A percentile compares a stretch with the other conserved stretches of the same genome.
Evolutionary conservation across 306 rosid genomes (phyloP).

Genomic region (Prunus armeniaca): DNA sequence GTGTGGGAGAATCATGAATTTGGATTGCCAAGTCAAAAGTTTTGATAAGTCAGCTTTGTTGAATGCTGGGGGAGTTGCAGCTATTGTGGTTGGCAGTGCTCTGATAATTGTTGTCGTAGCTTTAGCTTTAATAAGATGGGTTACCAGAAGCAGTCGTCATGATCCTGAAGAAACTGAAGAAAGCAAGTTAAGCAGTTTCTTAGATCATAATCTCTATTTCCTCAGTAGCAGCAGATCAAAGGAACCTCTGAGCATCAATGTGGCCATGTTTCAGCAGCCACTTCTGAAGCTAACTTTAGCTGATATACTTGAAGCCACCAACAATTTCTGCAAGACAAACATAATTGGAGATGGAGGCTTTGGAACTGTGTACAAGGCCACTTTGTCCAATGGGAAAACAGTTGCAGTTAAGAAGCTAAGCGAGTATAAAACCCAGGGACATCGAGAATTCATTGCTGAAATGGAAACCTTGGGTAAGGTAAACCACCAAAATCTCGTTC

Average conservation of each 20-base stretch:
- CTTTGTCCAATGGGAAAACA: slow-evolving; percentile 63
- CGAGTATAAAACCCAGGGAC: slow-evolving; percentile 92
- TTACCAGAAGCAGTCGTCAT: slow-evolving; percentile 39
- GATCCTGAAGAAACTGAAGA: slow-evolving; percentile 62
- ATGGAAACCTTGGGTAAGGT: slow-evolving; percentile 99
- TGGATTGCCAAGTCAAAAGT: slow-evolving; percentile 47
- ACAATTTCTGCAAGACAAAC: slow-evolving; percentile 93
- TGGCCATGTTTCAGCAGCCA: slow-evolving; percentile 96
- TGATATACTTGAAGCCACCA: slow-evolving; percentile 79
- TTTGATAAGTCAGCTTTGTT: slow-evolving; percentile 46
- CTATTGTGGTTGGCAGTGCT: slow-evolving; percentile 42
- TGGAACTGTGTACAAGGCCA: slow-evolving; percentile 94
- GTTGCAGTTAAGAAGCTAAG: slow-evolving; percentile 96
- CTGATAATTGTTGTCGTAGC: slow-evolving; percentile 41
- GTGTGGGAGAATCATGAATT: slow-evolving; percentile 66
- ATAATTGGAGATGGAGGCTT: slow-evolving; percentile 98
- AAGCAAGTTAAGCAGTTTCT: slow-evolving; percentile 57
- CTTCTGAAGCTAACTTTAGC: slow-evolving; percentile 77
- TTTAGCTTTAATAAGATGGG: slow-evolving; percentile 51
- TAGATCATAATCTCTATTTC: slow-evolving; percentile 73
- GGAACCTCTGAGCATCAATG: slow-evolving; percentile 88
- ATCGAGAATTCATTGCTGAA: slow-evolving; percentile 90
- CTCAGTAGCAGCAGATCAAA: slow-evolving; percentile 88
- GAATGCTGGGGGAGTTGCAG: slow-evolving; percentile 69
- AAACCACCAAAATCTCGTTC: slow-evolving; percentile 83